Percentiles rank a stretch among this genome's conserved stretches.
Evolutionary conservation across 176 grass and related monocot species (phyloP).

Genomic region (Thinopyrum elongatum): DNA sequence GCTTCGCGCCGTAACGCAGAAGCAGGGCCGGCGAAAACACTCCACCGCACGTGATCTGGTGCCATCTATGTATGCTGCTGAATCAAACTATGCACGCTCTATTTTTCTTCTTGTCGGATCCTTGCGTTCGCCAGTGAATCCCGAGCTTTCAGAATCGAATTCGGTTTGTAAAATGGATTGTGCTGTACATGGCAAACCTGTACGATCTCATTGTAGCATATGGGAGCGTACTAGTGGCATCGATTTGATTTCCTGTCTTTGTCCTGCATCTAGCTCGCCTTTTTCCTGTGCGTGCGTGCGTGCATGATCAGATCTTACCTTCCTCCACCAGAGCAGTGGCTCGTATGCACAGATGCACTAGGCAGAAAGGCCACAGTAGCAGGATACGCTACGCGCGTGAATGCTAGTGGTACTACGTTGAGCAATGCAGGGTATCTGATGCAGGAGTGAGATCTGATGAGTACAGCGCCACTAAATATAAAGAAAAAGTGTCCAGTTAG

Average conservation of each 20-base stretch:
- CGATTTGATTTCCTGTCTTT: neutral
- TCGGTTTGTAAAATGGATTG: neutral
- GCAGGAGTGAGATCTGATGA: conserved; percentile 8
- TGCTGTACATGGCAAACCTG: neutral
- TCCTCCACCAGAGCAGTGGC: neutral
- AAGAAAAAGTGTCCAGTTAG: neutral
- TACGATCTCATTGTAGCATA: neutral
- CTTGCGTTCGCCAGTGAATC: too few relatives aligned
- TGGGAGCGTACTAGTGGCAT: neutral
- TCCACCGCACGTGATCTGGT: neutral
- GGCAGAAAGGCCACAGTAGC: too few relatives aligned
- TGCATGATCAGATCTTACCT: neutral
- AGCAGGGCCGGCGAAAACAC: neutral
- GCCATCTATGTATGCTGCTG: neutral
- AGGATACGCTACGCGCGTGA: neutral
- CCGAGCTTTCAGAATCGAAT: too few relatives aligned
- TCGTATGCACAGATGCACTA: neutral
- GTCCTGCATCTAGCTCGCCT: neutral
- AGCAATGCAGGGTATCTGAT: neutral
- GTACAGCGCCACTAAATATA: neutral
- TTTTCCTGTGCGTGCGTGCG: neutral
- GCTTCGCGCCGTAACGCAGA: neutral
- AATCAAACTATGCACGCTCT: neutral
- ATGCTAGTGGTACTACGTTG: neutral
- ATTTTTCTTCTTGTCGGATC: neutral